A percentile compares a stretch with the other conserved stretches of the same genome.
Conservation (phyloP, 176 grass and related monocot species). For the Oryza glaberrima region DNA sequence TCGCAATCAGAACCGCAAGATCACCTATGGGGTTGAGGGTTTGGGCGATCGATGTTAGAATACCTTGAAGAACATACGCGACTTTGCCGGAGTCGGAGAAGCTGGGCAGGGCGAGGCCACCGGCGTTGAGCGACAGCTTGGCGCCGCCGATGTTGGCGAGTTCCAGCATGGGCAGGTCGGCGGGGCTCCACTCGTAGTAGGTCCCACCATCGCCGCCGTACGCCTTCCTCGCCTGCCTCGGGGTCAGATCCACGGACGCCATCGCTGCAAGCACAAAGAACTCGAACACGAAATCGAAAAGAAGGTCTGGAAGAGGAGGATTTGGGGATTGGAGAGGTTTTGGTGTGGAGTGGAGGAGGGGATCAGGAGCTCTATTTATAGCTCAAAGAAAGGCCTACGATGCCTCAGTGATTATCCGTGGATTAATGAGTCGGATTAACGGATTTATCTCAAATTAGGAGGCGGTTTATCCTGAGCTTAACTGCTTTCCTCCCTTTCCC, state of each 20-base stretch:
- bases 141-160: slow-evolving; percentile 78
- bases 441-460: no score
- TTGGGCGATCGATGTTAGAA: neutral
- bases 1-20: neutral
- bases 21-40: neutral
- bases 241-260: slow-evolving; percentile 69
- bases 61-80: slow-evolving; percentile 85
- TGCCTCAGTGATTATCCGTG: neutral
- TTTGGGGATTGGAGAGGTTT: neutral
- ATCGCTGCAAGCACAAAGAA: slow-evolving; percentile 11
- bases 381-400: neutral
- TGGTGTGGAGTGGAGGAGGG: neutral
- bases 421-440: neutral
- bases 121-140: slow-evolving; percentile 67
- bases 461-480: neutral
- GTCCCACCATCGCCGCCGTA: slow-evolving; percentile 64
- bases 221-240: slow-evolving; percentile 54
- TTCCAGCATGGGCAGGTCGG: slow-evolving; percentile 80
- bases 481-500: neutral
- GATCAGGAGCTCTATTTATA: slow-evolving; percentile 29
- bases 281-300: neutral
- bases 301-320: neutral
- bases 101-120: slow-evolving; percentile 69
- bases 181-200: slow-evolving; percentile 74
- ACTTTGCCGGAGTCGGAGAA: slow-evolving; percentile 97